A percentile compares a stretch with the other conserved stretches of the same genome.
These are phyloP conservation scores for Globisporangium splendens DNA, from an alignment of 352 stramenopile species.

Conservation along the genomic window DNA sequence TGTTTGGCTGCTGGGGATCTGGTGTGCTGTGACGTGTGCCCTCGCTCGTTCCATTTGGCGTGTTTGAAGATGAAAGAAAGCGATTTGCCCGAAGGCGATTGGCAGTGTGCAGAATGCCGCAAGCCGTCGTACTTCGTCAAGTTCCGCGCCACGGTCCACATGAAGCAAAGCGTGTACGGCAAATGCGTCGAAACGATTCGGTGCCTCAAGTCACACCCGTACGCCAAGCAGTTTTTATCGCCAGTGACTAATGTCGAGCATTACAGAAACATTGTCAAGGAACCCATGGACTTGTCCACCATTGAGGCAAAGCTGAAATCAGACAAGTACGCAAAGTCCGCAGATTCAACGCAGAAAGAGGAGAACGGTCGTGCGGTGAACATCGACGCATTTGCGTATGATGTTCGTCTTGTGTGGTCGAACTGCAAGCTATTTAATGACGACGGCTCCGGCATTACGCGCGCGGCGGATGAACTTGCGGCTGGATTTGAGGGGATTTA, in stretches of 20 bases:
- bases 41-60: constrained; percentile 87
- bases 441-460: constrained; percentile 73
- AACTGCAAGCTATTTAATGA: constrained; percentile 88
- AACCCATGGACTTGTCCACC: constrained; percentile 79
- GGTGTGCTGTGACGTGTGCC: constrained; percentile 90
- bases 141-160: constrained; percentile 41
- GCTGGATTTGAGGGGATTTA: constrained; percentile 63
- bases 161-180: constrained; percentile 44
- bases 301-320: constrained; percentile 64
- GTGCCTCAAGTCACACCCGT: constrained; percentile 72
- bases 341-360: constrained; percentile 14
- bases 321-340: constrained; percentile 44
- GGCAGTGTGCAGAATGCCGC: constrained; percentile 74
- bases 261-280: constrained; percentile 73
- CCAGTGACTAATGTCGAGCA: constrained; percentile 75
- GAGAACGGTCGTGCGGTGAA: constrained; percentile 31
- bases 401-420: constrained; percentile 77
- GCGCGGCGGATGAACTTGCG: constrained; percentile 64
- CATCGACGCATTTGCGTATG: constrained; percentile 53
- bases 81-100: constrained; percentile 76
- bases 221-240: constrained; percentile 70
- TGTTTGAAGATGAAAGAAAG: constrained; percentile 76
- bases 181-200: constrained; percentile 71
- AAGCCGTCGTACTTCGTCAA: constrained; percentile 67
- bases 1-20: constrained; percentile 83